These are phyloP conservation scores for Saposhnikovia divaricata DNA, from an alignment of 129 eudicot genomes.

Conservation along the genomic window DNA sequence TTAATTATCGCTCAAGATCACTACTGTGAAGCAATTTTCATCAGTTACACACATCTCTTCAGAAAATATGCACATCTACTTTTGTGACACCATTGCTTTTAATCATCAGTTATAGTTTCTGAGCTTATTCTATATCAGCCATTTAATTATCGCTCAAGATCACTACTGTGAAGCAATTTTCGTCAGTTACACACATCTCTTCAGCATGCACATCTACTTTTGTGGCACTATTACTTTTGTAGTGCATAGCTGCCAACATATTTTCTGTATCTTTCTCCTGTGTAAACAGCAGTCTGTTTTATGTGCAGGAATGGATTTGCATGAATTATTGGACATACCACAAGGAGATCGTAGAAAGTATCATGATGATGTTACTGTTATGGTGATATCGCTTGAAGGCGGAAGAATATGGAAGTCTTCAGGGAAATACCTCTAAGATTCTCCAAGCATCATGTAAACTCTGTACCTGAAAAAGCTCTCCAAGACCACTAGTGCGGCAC, in stretches of 20 bases:
- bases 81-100: not conserved
- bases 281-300: not conserved
- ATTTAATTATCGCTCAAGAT: not conserved
- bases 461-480: not conserved
- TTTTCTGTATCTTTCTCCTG: not conserved
- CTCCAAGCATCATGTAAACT: not conserved
- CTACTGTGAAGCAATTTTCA: not conserved
- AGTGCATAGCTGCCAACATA: not conserved
- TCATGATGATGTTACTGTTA: conserved; percentile 93
- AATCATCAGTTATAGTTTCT: not conserved
- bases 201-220: not conserved
- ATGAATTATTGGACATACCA: conserved; percentile 82
- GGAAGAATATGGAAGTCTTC: conserved; percentile 93
- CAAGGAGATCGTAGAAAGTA: conserved; percentile 91
- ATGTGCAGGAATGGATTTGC: conserved; percentile 78
- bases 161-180: not conserved
- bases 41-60: not conserved
- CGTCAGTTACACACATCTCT: not conserved
- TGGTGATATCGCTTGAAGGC: conserved; percentile 81
- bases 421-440: conserved; percentile 63
- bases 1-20: not conserved
- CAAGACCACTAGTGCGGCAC: not conserved
- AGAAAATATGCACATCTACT: not conserved
- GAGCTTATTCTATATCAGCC: not conserved
- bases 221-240: not conserved